Conservation (phyloP, 1,284 basidiomycete genomes). For the Dichomitus squalens region DNA sequence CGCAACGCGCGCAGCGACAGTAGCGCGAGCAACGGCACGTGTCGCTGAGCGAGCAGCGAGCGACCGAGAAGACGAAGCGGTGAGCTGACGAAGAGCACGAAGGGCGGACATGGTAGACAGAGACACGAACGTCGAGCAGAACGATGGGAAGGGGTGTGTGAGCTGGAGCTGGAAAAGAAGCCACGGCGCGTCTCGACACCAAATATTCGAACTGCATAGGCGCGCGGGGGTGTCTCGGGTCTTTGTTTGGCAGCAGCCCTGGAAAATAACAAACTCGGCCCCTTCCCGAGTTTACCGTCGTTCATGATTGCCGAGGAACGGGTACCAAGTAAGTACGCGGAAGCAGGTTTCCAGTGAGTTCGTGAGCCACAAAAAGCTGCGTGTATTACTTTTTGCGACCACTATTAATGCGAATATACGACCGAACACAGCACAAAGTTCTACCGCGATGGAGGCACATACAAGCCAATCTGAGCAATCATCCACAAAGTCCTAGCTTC, state of each 20-base stretch:
- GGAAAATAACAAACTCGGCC: constrained; percentile 31
- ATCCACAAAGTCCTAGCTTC: neutral
- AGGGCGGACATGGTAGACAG: constrained; percentile 37
- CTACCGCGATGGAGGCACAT: too few relatives aligned
- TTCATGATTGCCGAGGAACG: neutral
- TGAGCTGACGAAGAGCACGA: constrained; percentile 39
- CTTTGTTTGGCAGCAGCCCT: constrained; percentile 31
- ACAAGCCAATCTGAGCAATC: neutral
- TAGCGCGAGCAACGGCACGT: constrained; percentile 25
- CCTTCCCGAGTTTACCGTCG: constrained; percentile 7
- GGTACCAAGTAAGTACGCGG: too few relatives aligned
- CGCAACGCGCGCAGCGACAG: constrained; percentile 30
- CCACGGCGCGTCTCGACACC: neutral
- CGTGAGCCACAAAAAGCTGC: neutral
- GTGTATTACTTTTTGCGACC: neutral
- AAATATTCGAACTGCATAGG: too few relatives aligned
- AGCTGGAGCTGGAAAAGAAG: constrained; percentile 13
- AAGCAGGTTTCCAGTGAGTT: neutral
- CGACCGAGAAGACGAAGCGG: constrained; percentile 37
- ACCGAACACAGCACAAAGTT: neutral
- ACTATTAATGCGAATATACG: neutral
- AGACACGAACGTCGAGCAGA: constrained; percentile 10
- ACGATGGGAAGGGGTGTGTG: constrained; percentile 11
- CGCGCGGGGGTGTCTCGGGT: constrained; percentile 19
- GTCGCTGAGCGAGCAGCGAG: constrained; percentile 35